phyloP scores from a whole-genome alignment of 495 filamentous ascomycete genomes.

The Neurospora sp. region DNA sequence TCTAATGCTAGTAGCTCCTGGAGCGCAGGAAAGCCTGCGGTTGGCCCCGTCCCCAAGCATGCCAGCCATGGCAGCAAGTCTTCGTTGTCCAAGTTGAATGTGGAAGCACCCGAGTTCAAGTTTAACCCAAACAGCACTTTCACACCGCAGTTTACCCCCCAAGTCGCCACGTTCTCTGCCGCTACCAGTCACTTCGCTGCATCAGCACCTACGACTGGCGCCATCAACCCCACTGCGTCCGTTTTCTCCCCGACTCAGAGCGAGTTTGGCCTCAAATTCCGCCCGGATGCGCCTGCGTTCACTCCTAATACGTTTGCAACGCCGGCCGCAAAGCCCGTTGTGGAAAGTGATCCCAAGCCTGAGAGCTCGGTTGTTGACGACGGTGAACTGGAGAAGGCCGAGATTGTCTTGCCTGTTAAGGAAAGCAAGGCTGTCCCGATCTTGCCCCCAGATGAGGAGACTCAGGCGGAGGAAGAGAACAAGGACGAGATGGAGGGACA shows the following conservation, averaged over 20 bases:
- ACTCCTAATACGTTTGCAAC: constrained; percentile 46
- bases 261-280: constrained; percentile 67
- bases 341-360: constrained; percentile 26
- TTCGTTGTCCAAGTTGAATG: constrained; percentile 72
- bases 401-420: constrained; percentile 52
- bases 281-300: constrained; percentile 73
- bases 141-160: constrained; percentile 39
- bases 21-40: constrained; percentile 29
- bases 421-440: constrained; percentile 78
- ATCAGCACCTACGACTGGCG: constrained; percentile 16
- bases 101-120: constrained; percentile 78
- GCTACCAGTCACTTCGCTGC: constrained; percentile 27
- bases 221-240: constrained; percentile 60
- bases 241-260: constrained; percentile 58
- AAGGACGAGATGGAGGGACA: constrained; percentile 44
- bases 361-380: constrained; percentile 63
- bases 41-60: constrained; percentile 6
- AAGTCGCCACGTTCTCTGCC: constrained; percentile 23
- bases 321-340: constrained; percentile 26
- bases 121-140: constrained; percentile 59
- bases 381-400: constrained; percentile 47
- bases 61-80: constrained; percentile 50
- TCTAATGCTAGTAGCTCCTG: constrained; percentile 42
- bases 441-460: constrained; percentile 49
- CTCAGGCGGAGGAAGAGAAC: constrained; percentile 16